phyloP scores from a whole-genome alignment of 1,284 basidiomycete genomes.

The Heterobasidion parviporum region DNA sequence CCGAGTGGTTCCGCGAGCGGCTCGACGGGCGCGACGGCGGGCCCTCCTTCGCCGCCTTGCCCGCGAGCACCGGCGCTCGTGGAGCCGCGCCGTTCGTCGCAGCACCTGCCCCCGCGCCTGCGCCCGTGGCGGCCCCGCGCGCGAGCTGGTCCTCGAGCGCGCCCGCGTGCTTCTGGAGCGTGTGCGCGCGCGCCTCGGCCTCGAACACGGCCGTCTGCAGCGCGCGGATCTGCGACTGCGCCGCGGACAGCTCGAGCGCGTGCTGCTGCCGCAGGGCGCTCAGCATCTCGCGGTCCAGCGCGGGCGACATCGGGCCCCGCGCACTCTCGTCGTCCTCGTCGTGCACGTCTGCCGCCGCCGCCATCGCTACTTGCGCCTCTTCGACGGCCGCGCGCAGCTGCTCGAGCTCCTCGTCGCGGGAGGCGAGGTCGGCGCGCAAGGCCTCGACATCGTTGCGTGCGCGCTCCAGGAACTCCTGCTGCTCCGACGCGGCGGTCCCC shows the following conservation, averaged over 20 bases:
- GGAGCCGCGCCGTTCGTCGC: constrained; percentile 13
- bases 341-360: constrained; percentile 15
- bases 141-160: constrained; percentile 56
- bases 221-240: constrained; percentile 68
- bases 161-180: constrained; percentile 61
- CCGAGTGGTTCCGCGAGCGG: constrained; percentile 32
- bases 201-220: constrained; percentile 70
- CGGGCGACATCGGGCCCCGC: constrained; percentile 27
- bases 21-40: constrained; percentile 39
- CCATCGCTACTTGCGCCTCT: constrained; percentile 15
- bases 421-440: constrained; percentile 47
- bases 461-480: constrained; percentile 49
- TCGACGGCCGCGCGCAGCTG: constrained; percentile 30
- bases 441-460: constrained; percentile 61
- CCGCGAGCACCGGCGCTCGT: constrained; percentile 32
- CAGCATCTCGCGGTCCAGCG: constrained; percentile 65
- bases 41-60: constrained; percentile 10
- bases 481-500: constrained; percentile 44
- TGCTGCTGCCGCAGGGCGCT: constrained; percentile 63
- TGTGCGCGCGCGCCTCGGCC: constrained; percentile 60
- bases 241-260: constrained; percentile 68
- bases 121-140: constrained; percentile 16
- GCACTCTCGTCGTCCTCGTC: no score
- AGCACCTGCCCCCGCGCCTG: background rate
- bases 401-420: constrained; percentile 59